Evolutionary conservation across 2,329 filamentous ascomycete genomes (phyloP), one percentile per base, ranked within the genome.

Genomic region (Xylariaceae sp.): DNA sequence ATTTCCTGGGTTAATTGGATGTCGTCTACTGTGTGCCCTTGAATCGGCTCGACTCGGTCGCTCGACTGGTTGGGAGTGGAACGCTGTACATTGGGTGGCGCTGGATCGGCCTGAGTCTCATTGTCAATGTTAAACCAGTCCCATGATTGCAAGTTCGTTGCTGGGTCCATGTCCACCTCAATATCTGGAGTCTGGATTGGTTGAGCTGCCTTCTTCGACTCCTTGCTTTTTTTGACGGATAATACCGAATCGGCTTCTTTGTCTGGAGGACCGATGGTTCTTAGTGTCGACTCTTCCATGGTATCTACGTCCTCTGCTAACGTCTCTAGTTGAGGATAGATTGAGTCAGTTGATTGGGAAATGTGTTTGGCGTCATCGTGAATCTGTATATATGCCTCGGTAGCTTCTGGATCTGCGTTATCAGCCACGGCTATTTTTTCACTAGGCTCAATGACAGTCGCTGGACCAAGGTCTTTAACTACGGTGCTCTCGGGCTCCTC

Each of bases 171-270:
- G n/a, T 50, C 41, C 13, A 47, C 34, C 18, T 53, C 51, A 36
- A 40, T 16, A 28, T 58, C 50, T 43, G 54, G 42, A 31, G 28
- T 42, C 48, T n/a, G 12, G 10, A 36, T 19, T 42, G 22, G 16
- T 43, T 51, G 45, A 17, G 36, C 44, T 47, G 62, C 50, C 47
- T 63, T 60, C 44, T 63, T 62, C 18, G 60, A 54, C 50, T 73
- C 71, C 55, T 71, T 71, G 31, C 61, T 60, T 51, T 68, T 70
- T 53, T 66, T 68, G 18, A 57, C 54, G 7, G 55, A 48, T 12
- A 52, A 36, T 38, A 4, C 14, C 18, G 19, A 44, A 39, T 40
- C 45, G 36, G 38, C 34, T 4, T 28, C 22, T 28, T 28, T 28
- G 4, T 28, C 22, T 28, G 22, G 22, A 7, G 22, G 22, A 7